Conservation (phyloP, 805 yeast genomes). For the Spathaspora hagerdaliae region DNA sequence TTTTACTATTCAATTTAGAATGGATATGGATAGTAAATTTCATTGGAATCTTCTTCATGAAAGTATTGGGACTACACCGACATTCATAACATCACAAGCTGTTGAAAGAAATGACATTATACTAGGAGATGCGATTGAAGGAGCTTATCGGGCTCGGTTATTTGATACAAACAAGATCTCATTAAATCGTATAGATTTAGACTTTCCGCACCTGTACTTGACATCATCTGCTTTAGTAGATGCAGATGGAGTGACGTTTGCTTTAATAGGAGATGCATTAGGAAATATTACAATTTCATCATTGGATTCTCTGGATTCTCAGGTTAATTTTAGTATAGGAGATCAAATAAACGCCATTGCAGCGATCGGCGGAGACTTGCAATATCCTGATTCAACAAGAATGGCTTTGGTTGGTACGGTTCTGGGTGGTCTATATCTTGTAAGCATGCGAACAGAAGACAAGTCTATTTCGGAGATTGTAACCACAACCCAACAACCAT, state of each 20-base stretch:
- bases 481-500: neutral
- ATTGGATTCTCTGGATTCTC: neutral
- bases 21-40: neutral
- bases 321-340: neutral
- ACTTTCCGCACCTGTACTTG: neutral
- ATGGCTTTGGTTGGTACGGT: slow-evolving; percentile 5
- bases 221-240: neutral
- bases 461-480: neutral
- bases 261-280: slow-evolving; percentile 4
- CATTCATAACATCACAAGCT: neutral
- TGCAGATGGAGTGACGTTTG: neutral
- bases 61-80: neutral
- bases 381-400: neutral
- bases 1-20: neutral
- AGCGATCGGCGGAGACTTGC: neutral
- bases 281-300: slow-evolving; percentile 2
- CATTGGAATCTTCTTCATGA: neutral
- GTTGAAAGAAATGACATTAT: neutral
- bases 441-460: neutral
- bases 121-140: neutral
- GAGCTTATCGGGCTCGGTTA: neutral
- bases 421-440: slow-evolving; percentile 8
- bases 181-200: neutral
- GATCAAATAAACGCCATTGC: slow-evolving; percentile 6
- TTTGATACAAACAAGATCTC: neutral